Evolutionary conservation across 441 rosid genomes (phyloP).

Genomic region (Gossypium davidsonii): DNA sequence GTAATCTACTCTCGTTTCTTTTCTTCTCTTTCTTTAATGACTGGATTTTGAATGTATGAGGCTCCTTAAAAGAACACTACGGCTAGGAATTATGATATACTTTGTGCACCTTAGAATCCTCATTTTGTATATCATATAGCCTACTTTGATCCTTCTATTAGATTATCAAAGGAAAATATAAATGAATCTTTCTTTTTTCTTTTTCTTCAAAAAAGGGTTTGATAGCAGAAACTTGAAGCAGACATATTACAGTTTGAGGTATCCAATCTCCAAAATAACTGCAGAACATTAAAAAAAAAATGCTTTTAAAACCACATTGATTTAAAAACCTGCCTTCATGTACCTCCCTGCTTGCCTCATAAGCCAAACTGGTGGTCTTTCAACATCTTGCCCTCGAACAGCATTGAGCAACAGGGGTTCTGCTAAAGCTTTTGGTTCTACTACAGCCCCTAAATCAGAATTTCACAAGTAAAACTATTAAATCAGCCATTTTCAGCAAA

Average conservation of each 20-base stretch:
- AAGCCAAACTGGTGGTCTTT: conserved; percentile 99
- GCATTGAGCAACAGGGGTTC: conserved; percentile 88
- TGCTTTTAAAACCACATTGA: conserved; percentile 5
- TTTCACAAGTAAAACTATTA: conserved; percentile 1
- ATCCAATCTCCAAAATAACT: neutral
- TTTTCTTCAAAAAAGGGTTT: neutral
- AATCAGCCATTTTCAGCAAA: neutral
- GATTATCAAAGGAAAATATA: neutral
- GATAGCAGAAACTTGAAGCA: neutral
- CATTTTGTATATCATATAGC: neutral
- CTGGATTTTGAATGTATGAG: neutral
- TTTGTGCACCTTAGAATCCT: neutral
- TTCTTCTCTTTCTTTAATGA: neutral
- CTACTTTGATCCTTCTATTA: neutral
- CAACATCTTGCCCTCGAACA: conserved; percentile 81
- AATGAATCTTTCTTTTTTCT: neutral
- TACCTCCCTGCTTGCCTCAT: conserved; percentile 99
- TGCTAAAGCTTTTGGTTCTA: conserved; percentile 39
- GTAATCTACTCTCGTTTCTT: neutral
- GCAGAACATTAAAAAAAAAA: neutral
- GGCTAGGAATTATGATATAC: conserved; percentile 1
- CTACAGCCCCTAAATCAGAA: conserved; percentile 41
- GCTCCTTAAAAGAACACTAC: neutral
- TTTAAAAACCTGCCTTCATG: conserved; percentile 85
- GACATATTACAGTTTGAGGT: neutral